Percentiles rank a stretch among this genome's conserved stretches.
phyloP scores from a whole-genome alignment of 2,329 filamentous ascomycete genomes.

The Claviceps maximensis region DNA sequence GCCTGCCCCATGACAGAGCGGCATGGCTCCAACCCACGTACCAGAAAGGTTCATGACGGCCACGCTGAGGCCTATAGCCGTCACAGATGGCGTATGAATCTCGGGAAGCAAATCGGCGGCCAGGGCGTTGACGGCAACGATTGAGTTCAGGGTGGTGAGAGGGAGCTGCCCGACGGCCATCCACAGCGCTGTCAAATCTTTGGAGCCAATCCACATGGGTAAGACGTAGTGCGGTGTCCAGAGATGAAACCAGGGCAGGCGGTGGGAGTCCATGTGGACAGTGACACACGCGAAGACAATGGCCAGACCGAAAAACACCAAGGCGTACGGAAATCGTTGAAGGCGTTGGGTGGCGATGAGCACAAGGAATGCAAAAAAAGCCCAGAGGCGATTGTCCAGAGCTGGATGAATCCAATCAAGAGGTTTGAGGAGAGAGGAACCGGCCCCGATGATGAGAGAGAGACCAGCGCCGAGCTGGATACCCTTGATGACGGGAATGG shows the following conservation, averaged over 20 bases:
- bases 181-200: conserved; percentile 24
- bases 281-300: conserved; percentile 46
- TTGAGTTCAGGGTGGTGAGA: conserved; percentile 81
- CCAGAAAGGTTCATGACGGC: conserved; percentile 70
- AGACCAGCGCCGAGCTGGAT: conserved; percentile 90
- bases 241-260: conserved; percentile 38
- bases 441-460: conserved; percentile 67
- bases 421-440: conserved; percentile 50
- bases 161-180: conserved; percentile 79
- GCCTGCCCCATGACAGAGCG: conserved; percentile 84
- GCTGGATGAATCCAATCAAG: conserved; percentile 55
- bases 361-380: conserved; percentile 56
- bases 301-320: conserved; percentile 57
- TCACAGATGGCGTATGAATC: conserved; percentile 54
- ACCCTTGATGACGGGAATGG: conserved; percentile 80
- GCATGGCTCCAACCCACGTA: conserved; percentile 92
- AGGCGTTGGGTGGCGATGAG: conserved; percentile 56
- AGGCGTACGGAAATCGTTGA: conserved; percentile 61
- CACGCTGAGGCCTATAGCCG: conserved; percentile 68
- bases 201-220: conserved; percentile 19
- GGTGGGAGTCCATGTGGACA: conserved; percentile 17
- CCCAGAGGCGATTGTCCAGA: conserved; percentile 70
- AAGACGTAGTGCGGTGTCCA: conserved; percentile 43
- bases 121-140: conserved; percentile 75
- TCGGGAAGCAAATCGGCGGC: conserved; percentile 63